A percentile compares a stretch with the other conserved stretches of the same genome.
Evolutionary conservation across 495 filamentous ascomycete species (phyloP).

Genomic region (Ascobolus immersus): DNA sequence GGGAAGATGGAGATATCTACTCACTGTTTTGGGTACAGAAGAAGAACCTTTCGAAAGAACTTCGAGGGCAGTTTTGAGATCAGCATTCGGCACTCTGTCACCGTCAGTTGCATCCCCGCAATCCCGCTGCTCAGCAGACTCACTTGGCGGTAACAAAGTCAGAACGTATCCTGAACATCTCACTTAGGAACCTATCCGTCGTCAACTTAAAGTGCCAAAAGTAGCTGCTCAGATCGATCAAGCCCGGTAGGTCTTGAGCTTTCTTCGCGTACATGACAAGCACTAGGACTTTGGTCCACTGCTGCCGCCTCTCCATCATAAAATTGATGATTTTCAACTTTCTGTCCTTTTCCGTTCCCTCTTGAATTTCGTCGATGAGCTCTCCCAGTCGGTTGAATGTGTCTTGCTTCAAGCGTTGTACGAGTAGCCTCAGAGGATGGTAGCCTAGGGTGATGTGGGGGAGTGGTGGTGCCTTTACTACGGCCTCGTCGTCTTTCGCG

Average conservation of each 20-base stretch:
- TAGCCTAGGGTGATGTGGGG: conserved; percentile 54
- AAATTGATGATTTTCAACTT: conserved; percentile 54
- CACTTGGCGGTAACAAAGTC: too few species aligned
- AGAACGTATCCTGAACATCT: too few species aligned
- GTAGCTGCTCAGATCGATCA: conserved; percentile 27
- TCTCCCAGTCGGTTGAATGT: conserved; percentile 52
- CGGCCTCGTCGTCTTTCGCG: too few species aligned
- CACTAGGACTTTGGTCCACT: conserved; percentile 76
- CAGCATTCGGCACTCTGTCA: conserved; percentile 54
- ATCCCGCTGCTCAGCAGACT: background rate
- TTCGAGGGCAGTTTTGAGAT: conserved; percentile 69
- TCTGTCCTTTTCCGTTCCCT: conserved; percentile 30
- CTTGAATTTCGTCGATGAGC: conserved; percentile 23
- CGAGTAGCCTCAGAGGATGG: conserved; percentile 38
- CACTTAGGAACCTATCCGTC: too few species aligned
- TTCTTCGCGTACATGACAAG: conserved; percentile 69
- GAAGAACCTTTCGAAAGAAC: conserved; percentile 40
- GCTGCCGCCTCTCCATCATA: conserved; percentile 33
- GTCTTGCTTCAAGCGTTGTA: conserved; percentile 55
- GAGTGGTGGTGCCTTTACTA: conserved; percentile 54
- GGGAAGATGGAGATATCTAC: too few species aligned
- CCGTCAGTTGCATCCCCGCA: conserved; percentile 5
- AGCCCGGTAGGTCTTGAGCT: conserved; percentile 48
- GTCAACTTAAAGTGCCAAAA: too few species aligned
- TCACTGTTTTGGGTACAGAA: background rate